phyloP scores from a whole-genome alignment of 768 basidiomycete genomes.

The Paxillus rubicundulus region DNA sequence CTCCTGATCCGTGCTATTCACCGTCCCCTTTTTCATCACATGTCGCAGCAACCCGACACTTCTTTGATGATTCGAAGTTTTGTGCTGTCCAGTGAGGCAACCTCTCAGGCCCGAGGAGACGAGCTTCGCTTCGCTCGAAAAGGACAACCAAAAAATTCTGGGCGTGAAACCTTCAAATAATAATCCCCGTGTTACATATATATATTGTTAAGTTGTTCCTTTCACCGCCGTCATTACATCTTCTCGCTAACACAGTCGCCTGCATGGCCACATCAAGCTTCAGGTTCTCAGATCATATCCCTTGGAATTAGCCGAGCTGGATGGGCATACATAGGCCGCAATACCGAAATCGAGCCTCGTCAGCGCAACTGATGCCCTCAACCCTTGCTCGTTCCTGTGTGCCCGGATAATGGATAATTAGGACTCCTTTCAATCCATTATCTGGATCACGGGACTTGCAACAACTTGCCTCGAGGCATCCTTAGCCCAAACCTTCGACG shows the following conservation, averaged over 20 bases:
- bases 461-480: conserved; percentile 27
- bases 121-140: conserved; percentile 3
- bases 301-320: conserved; percentile 20
- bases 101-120: background rate
- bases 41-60: background rate
- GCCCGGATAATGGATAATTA: conserved; percentile 5
- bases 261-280: conserved; percentile 8
- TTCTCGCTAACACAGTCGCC: conserved; percentile 9
- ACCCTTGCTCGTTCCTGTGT: conserved; percentile 27
- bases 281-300: conserved; percentile 2
- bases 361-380: conserved; percentile 14
- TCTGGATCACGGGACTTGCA: conserved; percentile 24
- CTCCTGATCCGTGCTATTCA: background rate
- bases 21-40: background rate
- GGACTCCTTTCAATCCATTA: background rate
- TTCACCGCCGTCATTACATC: background rate
- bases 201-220: conserved; percentile 1
- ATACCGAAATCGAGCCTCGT: background rate
- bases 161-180: background rate
- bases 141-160: background rate
- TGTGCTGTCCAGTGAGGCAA: background rate
- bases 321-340: background rate
- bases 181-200: background rate
- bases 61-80: background rate
- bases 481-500: conserved; percentile 15